Evolutionary conservation across 495 filamentous ascomycete genomes (phyloP).

Genomic region (Aspergillus avenaceus): DNA sequence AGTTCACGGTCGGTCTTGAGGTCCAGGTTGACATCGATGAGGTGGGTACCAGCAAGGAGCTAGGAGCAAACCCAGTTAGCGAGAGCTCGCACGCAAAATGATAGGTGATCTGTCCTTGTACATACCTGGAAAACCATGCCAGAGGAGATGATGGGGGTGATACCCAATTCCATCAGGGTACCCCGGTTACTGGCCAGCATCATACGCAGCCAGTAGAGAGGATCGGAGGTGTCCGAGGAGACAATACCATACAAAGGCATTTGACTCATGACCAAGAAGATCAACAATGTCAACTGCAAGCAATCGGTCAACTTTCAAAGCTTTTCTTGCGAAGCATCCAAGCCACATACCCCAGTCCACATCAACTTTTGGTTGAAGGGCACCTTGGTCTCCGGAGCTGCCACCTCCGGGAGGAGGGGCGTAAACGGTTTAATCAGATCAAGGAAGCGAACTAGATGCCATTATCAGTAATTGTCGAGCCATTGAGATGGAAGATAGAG

Average conservation of each 20-base stretch:
- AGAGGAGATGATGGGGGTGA: constrained; percentile 97
- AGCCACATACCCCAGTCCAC: constrained; percentile 81
- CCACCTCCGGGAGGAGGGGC: constrained; percentile 97
- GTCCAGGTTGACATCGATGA: constrained; percentile 99
- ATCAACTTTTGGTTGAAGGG: constrained; percentile 99
- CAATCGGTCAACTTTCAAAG: constrained; percentile 28
- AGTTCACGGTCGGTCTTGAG: constrained; percentile 99
- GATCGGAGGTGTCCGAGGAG: constrained; percentile 94
- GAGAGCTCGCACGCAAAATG: not conserved
- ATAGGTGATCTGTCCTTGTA: not conserved
- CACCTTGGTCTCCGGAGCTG: constrained; percentile 91
- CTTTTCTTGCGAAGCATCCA: constrained; percentile 10
- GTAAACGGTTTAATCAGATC: constrained; percentile 99
- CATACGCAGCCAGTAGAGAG: constrained; percentile 99
- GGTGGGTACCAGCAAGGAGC: constrained; percentile 97
- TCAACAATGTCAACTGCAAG: constrained; percentile 78
- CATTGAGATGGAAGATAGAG: constrained; percentile 24
- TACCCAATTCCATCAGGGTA: constrained; percentile 98
- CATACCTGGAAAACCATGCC: constrained; percentile 97
- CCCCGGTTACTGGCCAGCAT: constrained; percentile 99
- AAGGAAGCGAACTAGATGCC: constrained; percentile 85
- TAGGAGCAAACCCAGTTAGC: constrained; percentile 15
- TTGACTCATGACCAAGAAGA: constrained; percentile 99
- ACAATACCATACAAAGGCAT: constrained; percentile 98
- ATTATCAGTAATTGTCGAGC: constrained; percentile 13